These are phyloP conservation scores for Yarrowia alimentaria DNA, from an alignment of 805 yeast genomes.

Conservation along the genomic window DNA sequence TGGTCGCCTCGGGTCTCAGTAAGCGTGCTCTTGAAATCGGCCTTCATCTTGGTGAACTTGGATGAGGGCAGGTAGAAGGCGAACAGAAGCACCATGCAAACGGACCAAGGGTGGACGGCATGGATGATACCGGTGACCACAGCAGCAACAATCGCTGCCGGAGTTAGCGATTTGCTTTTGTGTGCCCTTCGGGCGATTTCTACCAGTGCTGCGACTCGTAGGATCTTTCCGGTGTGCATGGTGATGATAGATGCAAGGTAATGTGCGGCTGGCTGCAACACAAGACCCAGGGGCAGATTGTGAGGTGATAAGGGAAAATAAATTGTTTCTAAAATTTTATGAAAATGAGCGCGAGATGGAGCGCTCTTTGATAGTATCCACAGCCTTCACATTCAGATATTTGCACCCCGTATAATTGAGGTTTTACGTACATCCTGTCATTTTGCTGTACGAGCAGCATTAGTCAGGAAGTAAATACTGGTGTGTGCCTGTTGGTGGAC, in stretches of 20 bases:
- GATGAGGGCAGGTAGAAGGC: slow-evolving; percentile 45
- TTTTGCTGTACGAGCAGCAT: too few relatives aligned
- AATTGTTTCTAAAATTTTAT: too few relatives aligned
- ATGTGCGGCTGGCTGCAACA: too few relatives aligned
- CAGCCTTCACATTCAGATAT: too few relatives aligned
- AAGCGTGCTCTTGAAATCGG: slow-evolving; percentile 40
- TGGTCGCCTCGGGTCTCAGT: slow-evolving; percentile 24
- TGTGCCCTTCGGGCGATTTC: slow-evolving; percentile 37
- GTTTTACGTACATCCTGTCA: too few relatives aligned
- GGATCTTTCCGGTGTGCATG: slow-evolving; percentile 25
- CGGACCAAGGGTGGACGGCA: slow-evolving; percentile 41
- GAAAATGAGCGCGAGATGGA: too few relatives aligned
- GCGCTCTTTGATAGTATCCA: too few relatives aligned
- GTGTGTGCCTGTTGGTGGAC: too few relatives aligned
- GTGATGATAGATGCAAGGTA: too few relatives aligned
- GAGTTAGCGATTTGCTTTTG: slow-evolving; percentile 42
- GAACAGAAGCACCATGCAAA: slow-evolving; percentile 40
- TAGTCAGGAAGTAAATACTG: too few relatives aligned
- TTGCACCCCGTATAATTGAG: too few relatives aligned
- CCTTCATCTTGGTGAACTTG: slow-evolving; percentile 44
- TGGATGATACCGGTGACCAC: slow-evolving; percentile 44
- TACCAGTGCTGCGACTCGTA: slow-evolving; percentile 15
- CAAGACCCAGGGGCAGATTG: too few relatives aligned
- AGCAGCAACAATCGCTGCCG: slow-evolving; percentile 43
- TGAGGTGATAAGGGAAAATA: neutral